Percentiles rank a stretch among this genome's conserved stretches.
phyloP scores from a whole-genome alignment of 2,329 filamentous ascomycete species.

The Geosmithia flava region DNA sequence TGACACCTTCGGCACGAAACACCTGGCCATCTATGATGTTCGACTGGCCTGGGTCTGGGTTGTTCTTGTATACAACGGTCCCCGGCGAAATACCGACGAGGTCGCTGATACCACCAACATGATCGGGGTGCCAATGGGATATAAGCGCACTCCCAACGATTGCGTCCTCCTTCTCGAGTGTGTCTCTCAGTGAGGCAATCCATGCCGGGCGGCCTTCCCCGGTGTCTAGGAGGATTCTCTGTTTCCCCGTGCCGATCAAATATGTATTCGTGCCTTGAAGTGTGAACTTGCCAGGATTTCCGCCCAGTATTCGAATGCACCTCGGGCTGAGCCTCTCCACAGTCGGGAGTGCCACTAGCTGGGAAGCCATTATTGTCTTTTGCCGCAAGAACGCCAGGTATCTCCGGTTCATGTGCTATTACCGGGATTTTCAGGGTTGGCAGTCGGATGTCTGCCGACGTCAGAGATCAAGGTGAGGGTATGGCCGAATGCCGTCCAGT shows the following conservation, averaged over 20 bases:
- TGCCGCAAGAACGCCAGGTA: not conserved
- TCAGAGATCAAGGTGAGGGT: too few species aligned
- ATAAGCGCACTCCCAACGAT: constrained; percentile 59
- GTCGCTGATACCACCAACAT: constrained; percentile 64
- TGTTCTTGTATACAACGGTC: constrained; percentile 53
- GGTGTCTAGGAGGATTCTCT: constrained; percentile 77
- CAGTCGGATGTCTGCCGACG: not conserved
- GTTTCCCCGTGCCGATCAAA: constrained; percentile 62
- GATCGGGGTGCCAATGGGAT: constrained; percentile 89
- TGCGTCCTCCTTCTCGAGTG: constrained; percentile 56
- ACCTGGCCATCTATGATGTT: constrained; percentile 35
- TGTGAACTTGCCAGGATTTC: constrained; percentile 77
- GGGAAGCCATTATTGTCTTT: constrained; percentile 39
- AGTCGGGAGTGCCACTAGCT: constrained; percentile 53
- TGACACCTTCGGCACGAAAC: constrained; percentile 48
- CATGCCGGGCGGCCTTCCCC: constrained; percentile 71
- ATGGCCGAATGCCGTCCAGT: too few species aligned
- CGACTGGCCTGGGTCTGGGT: constrained; percentile 36
- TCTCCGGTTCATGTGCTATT: not conserved
- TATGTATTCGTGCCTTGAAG: constrained; percentile 89
- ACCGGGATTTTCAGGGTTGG: not conserved
- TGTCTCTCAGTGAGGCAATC: constrained; percentile 50
- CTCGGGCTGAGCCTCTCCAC: constrained; percentile 66
- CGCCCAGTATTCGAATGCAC: constrained; percentile 75
- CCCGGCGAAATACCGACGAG: constrained; percentile 51